A percentile compares a stretch with the other conserved stretches of the same genome.
phyloP scores from a whole-genome alignment of 805 yeast species.

The Metschnikowia kofuensis region DNA sequence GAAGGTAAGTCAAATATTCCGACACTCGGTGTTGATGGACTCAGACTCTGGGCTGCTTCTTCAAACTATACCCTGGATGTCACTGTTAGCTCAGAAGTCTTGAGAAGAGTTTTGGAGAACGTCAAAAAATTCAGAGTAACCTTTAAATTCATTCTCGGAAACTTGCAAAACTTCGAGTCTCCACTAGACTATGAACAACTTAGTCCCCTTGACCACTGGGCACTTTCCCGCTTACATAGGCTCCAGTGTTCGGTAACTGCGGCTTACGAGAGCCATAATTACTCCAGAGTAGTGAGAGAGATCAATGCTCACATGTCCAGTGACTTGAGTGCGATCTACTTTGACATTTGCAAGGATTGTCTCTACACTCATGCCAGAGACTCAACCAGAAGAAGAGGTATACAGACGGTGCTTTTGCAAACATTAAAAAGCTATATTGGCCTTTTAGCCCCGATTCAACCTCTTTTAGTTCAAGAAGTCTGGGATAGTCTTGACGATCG shows the following conservation, averaged over 20 bases:
- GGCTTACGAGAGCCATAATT: conserved; percentile 58
- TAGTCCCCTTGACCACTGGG: conserved; percentile 55
- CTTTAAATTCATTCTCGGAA: conserved; percentile 78
- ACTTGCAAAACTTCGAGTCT: conserved; percentile 46
- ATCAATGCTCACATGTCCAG: conserved; percentile 71
- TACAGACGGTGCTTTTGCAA: conserved; percentile 64
- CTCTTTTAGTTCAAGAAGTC: conserved; percentile 81
- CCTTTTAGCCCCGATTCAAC: conserved; percentile 75
- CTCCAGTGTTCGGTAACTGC: conserved; percentile 42
- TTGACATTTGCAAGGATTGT: conserved; percentile 82
- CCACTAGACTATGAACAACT: conserved; percentile 37
- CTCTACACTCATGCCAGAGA: conserved; percentile 64
- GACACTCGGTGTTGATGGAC: conserved; percentile 83
- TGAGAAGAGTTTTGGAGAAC: conserved; percentile 74
- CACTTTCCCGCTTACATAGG: conserved; percentile 51
- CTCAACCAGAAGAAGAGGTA: conserved; percentile 51
- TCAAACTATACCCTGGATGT: conserved; percentile 84
- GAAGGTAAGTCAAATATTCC: conserved; percentile 45
- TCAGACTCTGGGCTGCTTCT: conserved; percentile 87
- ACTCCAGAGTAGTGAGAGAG: conserved; percentile 64
- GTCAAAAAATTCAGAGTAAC: conserved; percentile 81
- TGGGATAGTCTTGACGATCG: conserved; percentile 54
- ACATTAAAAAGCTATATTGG: conserved; percentile 62
- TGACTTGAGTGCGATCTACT: conserved; percentile 77
- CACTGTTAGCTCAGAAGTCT: conserved; percentile 64